These are phyloP conservation scores for Avena insularis DNA, from an alignment of 176 grass and related monocot species.

Conservation along the genomic window DNA sequence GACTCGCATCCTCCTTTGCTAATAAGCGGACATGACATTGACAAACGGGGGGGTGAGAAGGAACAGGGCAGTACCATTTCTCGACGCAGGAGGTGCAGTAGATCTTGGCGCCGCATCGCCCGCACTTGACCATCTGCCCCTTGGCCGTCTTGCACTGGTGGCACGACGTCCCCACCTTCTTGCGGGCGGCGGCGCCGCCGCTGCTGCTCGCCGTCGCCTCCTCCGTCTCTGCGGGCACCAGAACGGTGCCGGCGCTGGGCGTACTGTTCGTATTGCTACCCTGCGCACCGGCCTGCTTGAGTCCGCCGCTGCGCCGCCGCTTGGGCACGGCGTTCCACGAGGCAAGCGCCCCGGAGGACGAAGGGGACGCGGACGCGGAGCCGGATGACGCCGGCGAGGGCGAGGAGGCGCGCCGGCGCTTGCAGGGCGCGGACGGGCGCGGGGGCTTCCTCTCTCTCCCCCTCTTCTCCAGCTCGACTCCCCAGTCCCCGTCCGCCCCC, in stretches of 20 bases:
- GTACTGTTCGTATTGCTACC: not conserved
- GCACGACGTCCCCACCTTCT: slow-evolving; percentile 20
- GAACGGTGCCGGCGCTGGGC: not conserved
- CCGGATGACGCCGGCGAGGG: not conserved
- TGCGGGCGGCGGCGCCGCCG: not conserved
- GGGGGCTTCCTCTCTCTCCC: not conserved
- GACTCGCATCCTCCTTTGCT: not conserved
- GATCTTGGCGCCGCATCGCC: slow-evolving; percentile 23
- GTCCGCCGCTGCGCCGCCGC: not conserved
- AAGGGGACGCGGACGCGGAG: not conserved
- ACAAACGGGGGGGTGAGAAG: not conserved
- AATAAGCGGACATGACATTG: not conserved
- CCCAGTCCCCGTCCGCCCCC: slow-evolving; percentile 18
- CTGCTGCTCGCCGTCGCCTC: not conserved
- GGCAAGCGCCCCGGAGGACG: not conserved
- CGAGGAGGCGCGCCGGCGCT: not conserved
- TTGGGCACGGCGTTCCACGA: not conserved
- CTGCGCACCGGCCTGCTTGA: not conserved
- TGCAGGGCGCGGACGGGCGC: not conserved
- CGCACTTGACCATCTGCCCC: slow-evolving; percentile 22
- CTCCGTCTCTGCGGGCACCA: not conserved
- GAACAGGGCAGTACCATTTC: slow-evolving; percentile 14
- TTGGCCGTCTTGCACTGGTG: slow-evolving; percentile 39
- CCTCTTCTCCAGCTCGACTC: slow-evolving; percentile 10
- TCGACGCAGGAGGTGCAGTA: slow-evolving; percentile 46